Conservation (phyloP, 352 stramenopile genomes). For the Pythium pyrilobum region DNA sequence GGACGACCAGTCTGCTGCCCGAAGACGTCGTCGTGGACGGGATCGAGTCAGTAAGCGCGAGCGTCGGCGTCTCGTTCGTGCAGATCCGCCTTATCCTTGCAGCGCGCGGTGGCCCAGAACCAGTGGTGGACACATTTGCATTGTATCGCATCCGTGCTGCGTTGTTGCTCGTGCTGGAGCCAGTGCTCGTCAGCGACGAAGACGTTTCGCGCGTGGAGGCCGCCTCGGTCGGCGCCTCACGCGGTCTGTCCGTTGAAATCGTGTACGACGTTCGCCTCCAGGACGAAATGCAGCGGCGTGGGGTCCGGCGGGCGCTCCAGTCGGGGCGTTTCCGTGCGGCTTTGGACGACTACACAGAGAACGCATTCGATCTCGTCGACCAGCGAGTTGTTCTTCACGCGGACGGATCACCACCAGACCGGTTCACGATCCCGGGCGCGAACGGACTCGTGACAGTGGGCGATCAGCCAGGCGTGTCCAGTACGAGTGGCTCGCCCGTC, state of each 20-base stretch:
- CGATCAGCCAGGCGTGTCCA: no score
- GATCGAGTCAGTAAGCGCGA: background rate
- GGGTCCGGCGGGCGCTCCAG: slow-evolving; percentile 1
- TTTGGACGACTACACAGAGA: background rate
- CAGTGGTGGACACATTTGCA: slow-evolving; percentile 4
- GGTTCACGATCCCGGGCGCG: slow-evolving; percentile 11
- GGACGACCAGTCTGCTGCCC: background rate
- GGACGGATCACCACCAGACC: background rate
- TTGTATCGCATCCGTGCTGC: slow-evolving; percentile 17
- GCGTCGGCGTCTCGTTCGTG: slow-evolving; percentile 4
- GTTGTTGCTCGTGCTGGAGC: slow-evolving; percentile 18
- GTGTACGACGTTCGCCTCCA: slow-evolving; percentile 7
- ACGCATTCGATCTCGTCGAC: background rate
- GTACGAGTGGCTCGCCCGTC: background rate
- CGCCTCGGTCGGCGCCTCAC: background rate
- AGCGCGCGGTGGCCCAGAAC: background rate
- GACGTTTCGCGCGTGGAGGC: background rate
- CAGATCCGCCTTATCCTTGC: slow-evolving; percentile 9
- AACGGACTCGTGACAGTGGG: background rate
- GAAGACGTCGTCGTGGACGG: background rate
- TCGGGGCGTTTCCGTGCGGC: slow-evolving; percentile 2
- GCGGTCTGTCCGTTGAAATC: background rate
- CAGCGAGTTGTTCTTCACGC: slow-evolving; percentile 1
- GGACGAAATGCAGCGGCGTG: slow-evolving; percentile 17
- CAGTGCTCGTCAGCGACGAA: slow-evolving; percentile 2